phyloP scores from a whole-genome alignment of 805 yeast genomes.

The Saccharomycopsis fermentans region DNA sequence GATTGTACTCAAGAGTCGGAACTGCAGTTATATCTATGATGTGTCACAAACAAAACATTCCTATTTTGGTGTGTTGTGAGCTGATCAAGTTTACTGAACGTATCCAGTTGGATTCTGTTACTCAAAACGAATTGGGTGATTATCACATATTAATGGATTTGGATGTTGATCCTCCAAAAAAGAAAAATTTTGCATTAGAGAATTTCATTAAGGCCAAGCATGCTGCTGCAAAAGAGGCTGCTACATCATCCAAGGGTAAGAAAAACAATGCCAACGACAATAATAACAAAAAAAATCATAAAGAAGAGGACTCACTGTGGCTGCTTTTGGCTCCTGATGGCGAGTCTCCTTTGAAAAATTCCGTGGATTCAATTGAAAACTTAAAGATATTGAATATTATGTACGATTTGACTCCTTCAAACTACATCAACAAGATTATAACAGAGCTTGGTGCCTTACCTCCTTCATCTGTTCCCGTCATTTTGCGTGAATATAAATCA shows the following conservation, averaged over 20 bases:
- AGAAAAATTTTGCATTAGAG: constrained; percentile 52
- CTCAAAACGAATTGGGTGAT: constrained; percentile 84
- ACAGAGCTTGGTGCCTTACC: constrained; percentile 96
- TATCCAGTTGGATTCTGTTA: constrained; percentile 93
- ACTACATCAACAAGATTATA: constrained; percentile 84
- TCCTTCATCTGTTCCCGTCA: constrained; percentile 97
- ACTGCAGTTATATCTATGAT: constrained; percentile 89
- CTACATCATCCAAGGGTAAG: constrained; percentile 19
- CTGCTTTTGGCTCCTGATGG: constrained; percentile 21
- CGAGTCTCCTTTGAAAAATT: constrained; percentile 22
- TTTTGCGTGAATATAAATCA: constrained; percentile 77
- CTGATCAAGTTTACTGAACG: constrained; percentile 88
- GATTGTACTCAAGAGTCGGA: constrained; percentile 87
- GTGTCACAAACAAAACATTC: constrained; percentile 79
- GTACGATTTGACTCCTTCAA: constrained; percentile 92
- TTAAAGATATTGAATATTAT: constrained; percentile 73
- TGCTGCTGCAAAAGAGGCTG: not conserved
- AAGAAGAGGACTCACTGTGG: constrained; percentile 14
- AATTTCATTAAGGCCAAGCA: constrained; percentile 38
- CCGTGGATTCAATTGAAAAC: constrained; percentile 26
- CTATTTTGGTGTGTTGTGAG: constrained; percentile 93
- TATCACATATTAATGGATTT: constrained; percentile 56
- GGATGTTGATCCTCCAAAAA: constrained; percentile 41
- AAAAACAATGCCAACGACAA: constrained; percentile 22
- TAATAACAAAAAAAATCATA: constrained; percentile 19